Conservation (phyloP, 1,284 basidiomycete species). For the Trichosporon sp. region DNA sequence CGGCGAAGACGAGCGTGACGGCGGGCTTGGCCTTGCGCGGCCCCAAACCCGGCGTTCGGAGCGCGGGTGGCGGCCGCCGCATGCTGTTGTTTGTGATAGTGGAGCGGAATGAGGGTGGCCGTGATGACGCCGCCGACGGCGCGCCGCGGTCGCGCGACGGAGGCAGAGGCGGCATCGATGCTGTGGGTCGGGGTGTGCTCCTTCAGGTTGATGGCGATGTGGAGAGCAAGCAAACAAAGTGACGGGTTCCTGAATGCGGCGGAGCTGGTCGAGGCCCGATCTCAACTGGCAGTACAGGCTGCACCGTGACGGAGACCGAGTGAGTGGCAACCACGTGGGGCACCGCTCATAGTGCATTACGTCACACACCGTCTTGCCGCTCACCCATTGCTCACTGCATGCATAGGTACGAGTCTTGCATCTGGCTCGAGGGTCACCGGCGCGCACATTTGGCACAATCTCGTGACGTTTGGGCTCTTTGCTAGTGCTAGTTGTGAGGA, state of each 20-base stretch:
- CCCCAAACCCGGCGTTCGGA: slow-evolving; percentile 26
- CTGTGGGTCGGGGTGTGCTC: background rate
- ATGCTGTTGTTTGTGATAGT: slow-evolving; percentile 17
- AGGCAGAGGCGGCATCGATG: background rate
- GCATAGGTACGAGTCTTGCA: background rate
- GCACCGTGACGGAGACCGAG: slow-evolving; percentile 12
- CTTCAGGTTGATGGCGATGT: background rate
- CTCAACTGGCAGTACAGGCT: background rate
- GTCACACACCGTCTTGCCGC: slow-evolving; percentile 1
- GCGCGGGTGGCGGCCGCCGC: slow-evolving; percentile 29
- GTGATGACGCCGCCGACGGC: slow-evolving; percentile 12
- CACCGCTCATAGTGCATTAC: slow-evolving; percentile 16
- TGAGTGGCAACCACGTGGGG: slow-evolving; percentile 16
- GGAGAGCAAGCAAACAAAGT: background rate
- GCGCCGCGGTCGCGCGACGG: background rate
- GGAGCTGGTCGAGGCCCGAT: slow-evolving; percentile 6
- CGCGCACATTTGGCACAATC: background rate
- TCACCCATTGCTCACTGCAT: background rate
- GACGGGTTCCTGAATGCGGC: background rate
- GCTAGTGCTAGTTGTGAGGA: background rate
- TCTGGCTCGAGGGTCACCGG: background rate
- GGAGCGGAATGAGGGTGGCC: slow-evolving; percentile 19
- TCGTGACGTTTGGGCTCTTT: background rate
- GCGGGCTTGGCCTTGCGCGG: slow-evolving; percentile 36
- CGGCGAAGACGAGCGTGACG: slow-evolving; percentile 47